Evolutionary conservation across 768 basidiomycete genomes (phyloP), one percentile per base, ranked within the genome.

Genomic region (Podaxis rugospora): DNA sequence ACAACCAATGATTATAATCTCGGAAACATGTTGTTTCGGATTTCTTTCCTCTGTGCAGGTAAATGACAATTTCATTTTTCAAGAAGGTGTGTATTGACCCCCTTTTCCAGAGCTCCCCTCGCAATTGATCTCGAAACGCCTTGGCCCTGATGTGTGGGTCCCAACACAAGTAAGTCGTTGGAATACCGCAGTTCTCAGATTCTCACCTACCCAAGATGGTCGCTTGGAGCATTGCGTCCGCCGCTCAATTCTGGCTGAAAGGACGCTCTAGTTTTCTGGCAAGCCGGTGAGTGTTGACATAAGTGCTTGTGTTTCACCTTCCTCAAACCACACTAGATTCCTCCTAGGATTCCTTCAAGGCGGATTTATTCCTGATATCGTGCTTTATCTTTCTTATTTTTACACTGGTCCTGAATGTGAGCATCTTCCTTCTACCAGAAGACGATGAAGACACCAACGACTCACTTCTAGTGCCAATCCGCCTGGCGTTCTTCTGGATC

Each of bases 401-500:
- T 88, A 86, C 70, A 86, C 83, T 2, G 83, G 80, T 62, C 72
- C 65, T 13, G 84, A 85, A 70, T 71, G 84, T 83, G 63, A 67
- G 80, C 71, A 54, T 42, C 14, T 62, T 60, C 14, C 27, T 37
- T 52, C 36, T n/a, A 21, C n/a, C 40, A 44, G 16, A 16, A n/a
- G 42, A 18, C 9, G 18, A 18, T n/a, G n/a, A 32, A 32, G 7
- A 18, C 18, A 7, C 4, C 39, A 44, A 44, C 11, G 37, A 40
- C 32, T 35, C 18, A 27, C 59, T 32, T 42, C 32, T 63, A 84
- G 81, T 88, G 0, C 85, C 87, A 2, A 80, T 88, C 47, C 80
- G 88, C n/a, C 75, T 90, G 9, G 86, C 85, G 1, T 83, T 79
- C 65, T 89, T 89, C 76, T 90, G 86, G 87, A 76, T 82, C 28